Conservation (phyloP, 495 filamentous ascomycete species). For the Penicillium lagena region DNA sequence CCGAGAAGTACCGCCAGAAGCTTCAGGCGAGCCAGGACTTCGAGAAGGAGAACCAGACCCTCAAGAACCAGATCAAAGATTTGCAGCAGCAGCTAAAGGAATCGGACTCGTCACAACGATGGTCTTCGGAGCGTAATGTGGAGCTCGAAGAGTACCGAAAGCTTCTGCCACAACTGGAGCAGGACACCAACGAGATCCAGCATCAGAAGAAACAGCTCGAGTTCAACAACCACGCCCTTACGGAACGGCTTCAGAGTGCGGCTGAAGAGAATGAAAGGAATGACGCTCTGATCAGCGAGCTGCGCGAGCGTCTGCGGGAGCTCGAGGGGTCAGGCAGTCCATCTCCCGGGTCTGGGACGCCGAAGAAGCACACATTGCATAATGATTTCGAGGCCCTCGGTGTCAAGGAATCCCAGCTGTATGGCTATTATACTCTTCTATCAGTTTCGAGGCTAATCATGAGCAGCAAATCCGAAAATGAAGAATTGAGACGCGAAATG, state of each 20-base stretch:
- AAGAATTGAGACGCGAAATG: constrained; percentile 35
- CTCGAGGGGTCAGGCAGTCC: constrained; percentile 38
- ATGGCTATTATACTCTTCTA: constrained; percentile 4
- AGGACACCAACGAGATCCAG: constrained; percentile 54
- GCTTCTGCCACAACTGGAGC: constrained; percentile 53
- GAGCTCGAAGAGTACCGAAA: constrained; percentile 54
- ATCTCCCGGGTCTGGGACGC: constrained; percentile 34
- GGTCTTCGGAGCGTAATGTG: constrained; percentile 42
- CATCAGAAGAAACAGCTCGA: constrained; percentile 50
- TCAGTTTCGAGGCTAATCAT: constrained; percentile 9
- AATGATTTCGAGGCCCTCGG: constrained; percentile 42
- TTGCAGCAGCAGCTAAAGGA: constrained; percentile 51
- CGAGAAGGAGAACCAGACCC: constrained; percentile 62
- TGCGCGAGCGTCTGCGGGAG: constrained; percentile 47
- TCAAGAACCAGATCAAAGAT: constrained; percentile 55
- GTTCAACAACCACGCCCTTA: constrained; percentile 51
- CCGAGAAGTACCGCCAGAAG: constrained; percentile 70
- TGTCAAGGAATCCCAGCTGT: constrained; percentile 36
- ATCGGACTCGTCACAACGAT: constrained; percentile 39
- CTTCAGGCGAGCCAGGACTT: constrained; percentile 63
- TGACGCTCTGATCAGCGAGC: constrained; percentile 47
- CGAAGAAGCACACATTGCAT: constrained; percentile 36
- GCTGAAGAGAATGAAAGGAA: constrained; percentile 51
- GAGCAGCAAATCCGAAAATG: constrained; percentile 35
- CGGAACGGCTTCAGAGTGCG: constrained; percentile 45